phyloP scores from a whole-genome alignment of 257 asterid genomes.

The Rauvolfia tetraphylla region DNA sequence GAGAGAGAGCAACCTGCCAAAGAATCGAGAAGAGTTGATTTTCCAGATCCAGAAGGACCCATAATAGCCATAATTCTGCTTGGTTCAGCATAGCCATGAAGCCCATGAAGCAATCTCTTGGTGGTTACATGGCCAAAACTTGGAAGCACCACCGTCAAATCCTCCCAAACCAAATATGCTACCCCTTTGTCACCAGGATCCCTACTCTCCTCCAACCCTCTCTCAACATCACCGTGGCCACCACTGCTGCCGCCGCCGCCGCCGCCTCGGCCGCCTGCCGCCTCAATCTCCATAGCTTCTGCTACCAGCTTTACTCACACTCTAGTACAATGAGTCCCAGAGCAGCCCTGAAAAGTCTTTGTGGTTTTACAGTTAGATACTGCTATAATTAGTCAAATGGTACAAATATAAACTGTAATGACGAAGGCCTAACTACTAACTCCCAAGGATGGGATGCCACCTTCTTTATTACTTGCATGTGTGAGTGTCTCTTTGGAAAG shows the following conservation, averaged over 20 bases:
- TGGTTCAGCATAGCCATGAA: slow-evolving; percentile 81
- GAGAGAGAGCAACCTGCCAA: slow-evolving; percentile 58
- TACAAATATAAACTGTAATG: not conserved
- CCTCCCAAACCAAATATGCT: slow-evolving; percentile 83
- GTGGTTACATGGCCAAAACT: slow-evolving; percentile 72
- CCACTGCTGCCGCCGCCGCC: not conserved
- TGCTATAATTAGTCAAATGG: not conserved
- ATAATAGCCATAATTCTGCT: slow-evolving; percentile 94
- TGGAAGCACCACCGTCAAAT: slow-evolving; percentile 68
- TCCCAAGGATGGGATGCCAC: too few species aligned
- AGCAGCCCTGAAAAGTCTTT: too few species aligned
- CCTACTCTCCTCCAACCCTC: not conserved
- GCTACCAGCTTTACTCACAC: not conserved
- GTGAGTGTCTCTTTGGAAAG: not conserved
- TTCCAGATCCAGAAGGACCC: slow-evolving; percentile 99
- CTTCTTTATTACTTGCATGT: slow-evolving; percentile 7
- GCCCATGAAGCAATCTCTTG: slow-evolving; percentile 65
- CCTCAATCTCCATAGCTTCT: slow-evolving; percentile 23
- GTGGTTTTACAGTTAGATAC: not conserved
- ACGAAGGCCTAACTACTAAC: slow-evolving; percentile 2
- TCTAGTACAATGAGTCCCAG: not conserved
- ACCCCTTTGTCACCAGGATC: slow-evolving; percentile 38
- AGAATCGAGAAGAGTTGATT: slow-evolving; percentile 94
- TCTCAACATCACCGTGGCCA: slow-evolving; percentile 18
- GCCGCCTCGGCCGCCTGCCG: not conserved